Conservation (phyloP, 768 basidiomycete species). For the Trametes elegans region DNA sequence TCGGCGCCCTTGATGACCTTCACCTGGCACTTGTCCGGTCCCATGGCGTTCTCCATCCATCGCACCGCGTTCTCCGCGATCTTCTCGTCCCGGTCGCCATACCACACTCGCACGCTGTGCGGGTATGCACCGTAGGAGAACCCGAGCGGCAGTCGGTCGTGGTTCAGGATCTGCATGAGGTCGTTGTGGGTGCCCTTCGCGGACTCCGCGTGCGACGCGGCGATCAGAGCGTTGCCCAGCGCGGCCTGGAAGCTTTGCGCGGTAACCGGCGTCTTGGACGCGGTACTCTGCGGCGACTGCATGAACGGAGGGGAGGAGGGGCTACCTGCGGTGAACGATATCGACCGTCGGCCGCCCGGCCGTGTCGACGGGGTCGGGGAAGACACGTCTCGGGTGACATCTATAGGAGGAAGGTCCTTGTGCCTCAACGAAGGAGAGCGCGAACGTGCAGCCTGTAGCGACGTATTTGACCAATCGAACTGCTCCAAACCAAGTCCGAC, state of each 20-base stretch:
- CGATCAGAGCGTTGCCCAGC: slow-evolving; percentile 87
- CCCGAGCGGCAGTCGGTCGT: slow-evolving; percentile 85
- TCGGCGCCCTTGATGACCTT: slow-evolving; percentile 86
- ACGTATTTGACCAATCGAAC: slow-evolving; percentile 43
- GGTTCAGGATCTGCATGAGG: slow-evolving; percentile 88
- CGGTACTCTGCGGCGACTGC: slow-evolving; percentile 33
- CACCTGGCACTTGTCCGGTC: slow-evolving; percentile 68
- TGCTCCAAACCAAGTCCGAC: slow-evolving; percentile 34
- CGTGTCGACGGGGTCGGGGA: slow-evolving; percentile 35
- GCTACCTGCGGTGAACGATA: slow-evolving; percentile 59
- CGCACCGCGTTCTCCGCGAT: slow-evolving; percentile 88
- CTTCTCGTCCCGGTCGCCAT: slow-evolving; percentile 90
- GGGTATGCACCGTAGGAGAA: slow-evolving; percentile 83
- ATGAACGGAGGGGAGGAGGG: slow-evolving; percentile 49
- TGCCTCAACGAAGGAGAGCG: slow-evolving; percentile 21
- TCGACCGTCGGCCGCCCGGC: slow-evolving; percentile 60
- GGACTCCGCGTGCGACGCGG: slow-evolving; percentile 94
- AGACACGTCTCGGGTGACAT: slow-evolving; percentile 33
- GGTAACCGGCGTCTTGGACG: slow-evolving; percentile 32
- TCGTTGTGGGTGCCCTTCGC: slow-evolving; percentile 89
- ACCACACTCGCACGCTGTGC: slow-evolving; percentile 82
- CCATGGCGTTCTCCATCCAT: slow-evolving; percentile 91
- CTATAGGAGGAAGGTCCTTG: slow-evolving; percentile 33
- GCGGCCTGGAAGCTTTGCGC: slow-evolving; percentile 48
- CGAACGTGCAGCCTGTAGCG: slow-evolving; percentile 21